A percentile compares a stretch with the other conserved stretches of the same genome.
These are phyloP conservation scores for Paecilomyces sp. DNA, from an alignment of 2,329 filamentous ascomycete species.

Conservation along the genomic window DNA sequence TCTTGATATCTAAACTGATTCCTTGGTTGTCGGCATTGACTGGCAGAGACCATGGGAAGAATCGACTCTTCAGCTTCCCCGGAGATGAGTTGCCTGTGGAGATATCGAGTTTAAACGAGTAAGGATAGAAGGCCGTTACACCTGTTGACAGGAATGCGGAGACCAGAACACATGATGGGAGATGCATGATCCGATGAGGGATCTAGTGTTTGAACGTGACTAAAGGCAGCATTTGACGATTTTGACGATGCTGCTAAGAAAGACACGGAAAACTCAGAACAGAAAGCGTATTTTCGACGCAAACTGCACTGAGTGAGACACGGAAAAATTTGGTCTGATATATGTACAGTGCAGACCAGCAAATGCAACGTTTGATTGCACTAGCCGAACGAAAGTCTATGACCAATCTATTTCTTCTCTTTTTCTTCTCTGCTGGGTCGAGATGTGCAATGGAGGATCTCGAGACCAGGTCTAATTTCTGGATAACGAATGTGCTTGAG, in stretches of 20 bases:
- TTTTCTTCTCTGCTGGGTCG: background rate
- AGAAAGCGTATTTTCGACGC: background rate
- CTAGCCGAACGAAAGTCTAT: background rate
- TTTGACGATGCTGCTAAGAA: background rate
- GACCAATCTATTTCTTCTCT: background rate
- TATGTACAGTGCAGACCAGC: background rate
- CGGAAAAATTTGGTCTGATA: background rate
- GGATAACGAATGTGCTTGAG: background rate
- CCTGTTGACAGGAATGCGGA: constrained; percentile 22
- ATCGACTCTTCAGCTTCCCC: constrained; percentile 20
- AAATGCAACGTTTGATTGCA: background rate
- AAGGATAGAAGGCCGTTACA: constrained; percentile 39
- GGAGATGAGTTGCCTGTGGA: constrained; percentile 9
- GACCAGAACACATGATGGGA: constrained; percentile 28
- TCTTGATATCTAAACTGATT: constrained; percentile 27
- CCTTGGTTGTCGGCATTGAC: constrained; percentile 13
- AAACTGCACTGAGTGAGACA: background rate
- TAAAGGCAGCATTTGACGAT: constrained; percentile 33
- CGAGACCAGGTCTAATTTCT: background rate
- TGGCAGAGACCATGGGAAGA: constrained; percentile 23
- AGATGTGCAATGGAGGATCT: background rate
- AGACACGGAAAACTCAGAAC: background rate
- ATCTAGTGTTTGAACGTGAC: constrained; percentile 2
- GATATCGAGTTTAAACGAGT: constrained; percentile 18
- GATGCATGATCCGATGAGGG: constrained; percentile 25